phyloP scores from a whole-genome alignment of 2,329 filamentous ascomycete species.

The Exophiala xenobiotica region DNA sequence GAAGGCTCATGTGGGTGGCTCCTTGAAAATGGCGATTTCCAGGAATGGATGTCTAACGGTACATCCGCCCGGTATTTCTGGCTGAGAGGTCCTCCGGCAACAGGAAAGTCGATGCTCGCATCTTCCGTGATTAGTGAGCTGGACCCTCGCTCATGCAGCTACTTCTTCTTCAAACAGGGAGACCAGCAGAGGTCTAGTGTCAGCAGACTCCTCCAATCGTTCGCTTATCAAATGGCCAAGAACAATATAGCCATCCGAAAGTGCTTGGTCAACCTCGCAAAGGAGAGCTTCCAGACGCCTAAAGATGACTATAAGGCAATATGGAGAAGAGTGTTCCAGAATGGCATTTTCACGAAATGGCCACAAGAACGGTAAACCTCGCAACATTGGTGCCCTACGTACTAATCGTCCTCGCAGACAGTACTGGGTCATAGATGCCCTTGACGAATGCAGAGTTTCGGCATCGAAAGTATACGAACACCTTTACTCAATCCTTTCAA shows the following conservation, averaged over 20 bases:
- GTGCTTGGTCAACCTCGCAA: slow-evolving; percentile 29
- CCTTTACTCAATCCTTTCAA: no score
- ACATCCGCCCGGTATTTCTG: slow-evolving; percentile 30
- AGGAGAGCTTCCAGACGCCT: slow-evolving; percentile 31
- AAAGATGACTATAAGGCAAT: slow-evolving; percentile 29
- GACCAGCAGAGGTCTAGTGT: slow-evolving; percentile 15
- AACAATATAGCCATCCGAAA: slow-evolving; percentile 15
- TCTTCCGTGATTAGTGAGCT: slow-evolving; percentile 27
- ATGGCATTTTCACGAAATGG: slow-evolving; percentile 33
- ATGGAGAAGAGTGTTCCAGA: slow-evolving; percentile 37
- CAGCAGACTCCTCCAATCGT: slow-evolving; percentile 25
- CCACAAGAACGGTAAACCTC: no score
- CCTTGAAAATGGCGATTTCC: not conserved
- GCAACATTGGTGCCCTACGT: no score
- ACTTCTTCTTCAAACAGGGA: slow-evolving; percentile 12
- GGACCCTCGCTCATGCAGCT: slow-evolving; percentile 31
- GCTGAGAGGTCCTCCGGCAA: slow-evolving; percentile 32
- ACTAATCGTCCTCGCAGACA: no score
- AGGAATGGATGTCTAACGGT: no score
- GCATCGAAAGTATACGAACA: slow-evolving; percentile 33
- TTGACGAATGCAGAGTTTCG: slow-evolving; percentile 39
- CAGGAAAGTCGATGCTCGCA: slow-evolving; percentile 37
- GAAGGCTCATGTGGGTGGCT: slow-evolving; percentile 6
- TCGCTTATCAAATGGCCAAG: slow-evolving; percentile 34
- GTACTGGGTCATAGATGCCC: slow-evolving; percentile 42